phyloP scores from a whole-genome alignment of 139 green algal species.

The Ostreobium quekettii region DNA sequence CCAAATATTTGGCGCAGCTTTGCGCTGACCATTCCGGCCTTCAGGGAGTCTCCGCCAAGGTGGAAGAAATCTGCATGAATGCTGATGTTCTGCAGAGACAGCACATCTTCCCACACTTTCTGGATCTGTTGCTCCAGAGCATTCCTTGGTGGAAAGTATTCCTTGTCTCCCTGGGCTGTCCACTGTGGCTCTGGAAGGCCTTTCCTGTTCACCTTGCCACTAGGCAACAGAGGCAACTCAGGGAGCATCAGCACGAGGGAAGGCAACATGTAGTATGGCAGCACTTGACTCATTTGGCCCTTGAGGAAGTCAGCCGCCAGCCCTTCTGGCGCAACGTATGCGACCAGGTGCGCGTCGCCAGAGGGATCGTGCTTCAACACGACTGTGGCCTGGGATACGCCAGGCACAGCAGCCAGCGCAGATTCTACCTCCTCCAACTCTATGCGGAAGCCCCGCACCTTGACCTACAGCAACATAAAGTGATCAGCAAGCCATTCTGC shows the following conservation, averaged over 20 bases:
- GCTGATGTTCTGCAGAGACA: neutral
- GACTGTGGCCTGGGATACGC: slow-evolving; percentile 2
- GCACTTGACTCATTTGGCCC: neutral
- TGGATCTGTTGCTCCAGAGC: neutral
- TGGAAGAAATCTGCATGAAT: slow-evolving; percentile 1
- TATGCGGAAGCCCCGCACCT: slow-evolving; percentile 49
- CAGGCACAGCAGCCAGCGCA: slow-evolving; percentile 15
- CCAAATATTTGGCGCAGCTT: neutral
- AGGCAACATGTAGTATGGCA: slow-evolving; percentile 20
- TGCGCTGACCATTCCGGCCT: neutral
- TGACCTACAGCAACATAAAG: slow-evolving; percentile 21
- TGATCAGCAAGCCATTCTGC: no score
- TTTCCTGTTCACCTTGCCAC: slow-evolving; percentile 19
- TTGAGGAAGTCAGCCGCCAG: neutral
- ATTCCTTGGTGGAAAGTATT: neutral
- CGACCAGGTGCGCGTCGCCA: slow-evolving; percentile 16
- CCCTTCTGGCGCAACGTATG: slow-evolving; percentile 9
- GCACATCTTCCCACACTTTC: neutral
- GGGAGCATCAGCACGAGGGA: slow-evolving; percentile 20
- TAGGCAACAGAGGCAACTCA: slow-evolving; percentile 21
- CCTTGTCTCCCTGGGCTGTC: neutral
- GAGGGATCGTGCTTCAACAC: neutral
- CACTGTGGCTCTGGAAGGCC: neutral
- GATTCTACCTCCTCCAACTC: slow-evolving; percentile 52
- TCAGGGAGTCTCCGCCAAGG: neutral